Evolutionary conservation across 768 basidiomycete genomes (phyloP).

Genomic region (Boletus sp.): DNA sequence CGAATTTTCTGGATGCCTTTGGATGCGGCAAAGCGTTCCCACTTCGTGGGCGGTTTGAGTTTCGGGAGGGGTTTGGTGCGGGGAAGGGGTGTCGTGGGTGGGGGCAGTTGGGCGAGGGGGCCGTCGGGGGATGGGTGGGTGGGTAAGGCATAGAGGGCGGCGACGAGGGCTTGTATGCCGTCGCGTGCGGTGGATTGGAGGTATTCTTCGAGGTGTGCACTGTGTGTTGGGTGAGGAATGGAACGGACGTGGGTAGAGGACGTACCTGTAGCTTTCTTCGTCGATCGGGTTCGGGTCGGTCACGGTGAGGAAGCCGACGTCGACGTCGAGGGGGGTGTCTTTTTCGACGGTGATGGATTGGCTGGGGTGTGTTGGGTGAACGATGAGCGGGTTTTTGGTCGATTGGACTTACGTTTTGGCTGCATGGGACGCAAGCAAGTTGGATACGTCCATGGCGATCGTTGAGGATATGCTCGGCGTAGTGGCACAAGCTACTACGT

Average conservation of each 20-base stretch:
- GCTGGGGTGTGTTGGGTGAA: constrained; percentile 36
- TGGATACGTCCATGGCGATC: constrained; percentile 77
- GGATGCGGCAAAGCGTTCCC: constrained; percentile 92
- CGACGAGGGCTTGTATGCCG: constrained; percentile 78
- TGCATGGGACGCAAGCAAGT: constrained; percentile 70
- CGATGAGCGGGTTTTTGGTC: background rate
- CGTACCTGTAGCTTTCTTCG: constrained; percentile 78
- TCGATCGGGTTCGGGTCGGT: constrained; percentile 89
- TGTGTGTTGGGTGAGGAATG: constrained; percentile 26
- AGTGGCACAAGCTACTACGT: background rate
- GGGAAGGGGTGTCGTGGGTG: constrained; percentile 75
- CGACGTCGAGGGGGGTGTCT: constrained; percentile 75
- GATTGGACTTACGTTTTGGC: constrained; percentile 60
- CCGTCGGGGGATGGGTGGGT: constrained; percentile 74
- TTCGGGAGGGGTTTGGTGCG: constrained; percentile 92
- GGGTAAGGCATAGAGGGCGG: constrained; percentile 80
- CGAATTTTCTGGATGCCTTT: constrained; percentile 88
- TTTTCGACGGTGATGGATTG: constrained; percentile 72
- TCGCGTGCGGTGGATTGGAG: constrained; percentile 78
- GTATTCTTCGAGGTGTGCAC: constrained; percentile 77
- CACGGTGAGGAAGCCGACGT: constrained; percentile 79
- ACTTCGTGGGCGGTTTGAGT: constrained; percentile 90
- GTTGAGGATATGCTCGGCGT: too few relatives aligned
- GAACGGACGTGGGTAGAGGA: background rate
- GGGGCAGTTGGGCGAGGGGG: constrained; percentile 78